These are phyloP conservation scores for Rosa hybrid DNA, from an alignment of 331 rosid genomes.

Conservation along the genomic window DNA sequence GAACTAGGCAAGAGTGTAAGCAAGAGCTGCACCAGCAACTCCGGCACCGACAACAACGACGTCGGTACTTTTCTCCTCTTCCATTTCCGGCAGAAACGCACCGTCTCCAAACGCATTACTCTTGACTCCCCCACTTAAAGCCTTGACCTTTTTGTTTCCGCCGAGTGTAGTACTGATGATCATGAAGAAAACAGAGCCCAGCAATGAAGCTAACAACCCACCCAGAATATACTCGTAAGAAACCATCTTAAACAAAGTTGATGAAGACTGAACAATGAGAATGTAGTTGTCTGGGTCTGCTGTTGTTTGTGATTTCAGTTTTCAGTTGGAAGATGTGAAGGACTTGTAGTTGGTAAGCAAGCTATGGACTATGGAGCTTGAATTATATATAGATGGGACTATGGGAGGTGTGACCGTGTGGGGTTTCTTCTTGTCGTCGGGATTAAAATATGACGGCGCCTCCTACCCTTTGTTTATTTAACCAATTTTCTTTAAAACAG, in stretches of 20 bases:
- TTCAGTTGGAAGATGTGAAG: not conserved
- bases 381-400: not conserved
- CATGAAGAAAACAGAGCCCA: constrained; percentile 35
- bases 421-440: not conserved
- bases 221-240: constrained; percentile 36
- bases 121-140: not conserved
- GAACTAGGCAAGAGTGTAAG: constrained; percentile 71
- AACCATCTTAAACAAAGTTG: constrained; percentile 34
- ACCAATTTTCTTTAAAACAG: too few species aligned
- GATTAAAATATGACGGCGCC: too few species aligned
- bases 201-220: constrained; percentile 40
- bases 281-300: not conserved
- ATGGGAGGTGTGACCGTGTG: not conserved
- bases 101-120: not conserved
- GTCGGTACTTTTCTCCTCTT: constrained; percentile 21
- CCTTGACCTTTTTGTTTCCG: constrained; percentile 28
- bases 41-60: constrained; percentile 69
- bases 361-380: too few species aligned
- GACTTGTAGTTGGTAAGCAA: not conserved
- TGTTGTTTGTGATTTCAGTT: not conserved
- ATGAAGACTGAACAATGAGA: not conserved
- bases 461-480: too few species aligned
- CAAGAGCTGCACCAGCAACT: constrained; percentile 81
- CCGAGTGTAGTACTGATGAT: constrained; percentile 4
- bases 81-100: constrained; percentile 11